phyloP scores from a whole-genome alignment of 345 rosid species.

The Lumnitzera littorea region DNA sequence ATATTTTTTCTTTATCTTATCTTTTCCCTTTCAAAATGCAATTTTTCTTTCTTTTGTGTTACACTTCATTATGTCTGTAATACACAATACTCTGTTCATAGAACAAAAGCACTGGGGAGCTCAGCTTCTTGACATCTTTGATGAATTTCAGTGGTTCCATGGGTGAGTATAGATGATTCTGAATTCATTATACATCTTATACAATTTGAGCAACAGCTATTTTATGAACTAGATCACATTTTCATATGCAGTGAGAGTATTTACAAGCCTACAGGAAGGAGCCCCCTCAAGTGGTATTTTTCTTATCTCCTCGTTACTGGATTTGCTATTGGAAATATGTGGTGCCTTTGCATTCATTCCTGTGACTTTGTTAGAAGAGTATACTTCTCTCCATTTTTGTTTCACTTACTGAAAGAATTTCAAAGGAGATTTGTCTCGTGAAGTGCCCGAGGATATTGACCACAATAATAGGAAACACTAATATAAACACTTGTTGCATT shows the following conservation, averaged over 20 bases:
- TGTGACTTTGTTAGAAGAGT: too few relatives aligned
- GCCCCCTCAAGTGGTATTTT: constrained; percentile 87
- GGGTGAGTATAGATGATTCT: constrained; percentile 33
- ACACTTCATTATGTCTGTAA: not conserved
- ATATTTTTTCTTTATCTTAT: too few relatives aligned
- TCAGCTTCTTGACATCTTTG: constrained; percentile 81
- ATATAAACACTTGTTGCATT: not conserved
- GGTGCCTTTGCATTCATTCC: too few relatives aligned
- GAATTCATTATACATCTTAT: too few relatives aligned
- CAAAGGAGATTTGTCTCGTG: not conserved
- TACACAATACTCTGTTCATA: constrained; percentile 12
- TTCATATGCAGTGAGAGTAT: constrained; percentile 65
- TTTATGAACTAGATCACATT: not conserved
- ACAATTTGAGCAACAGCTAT: too few relatives aligned
- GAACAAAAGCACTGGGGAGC: constrained; percentile 91
- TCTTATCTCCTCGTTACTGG: constrained; percentile 3
- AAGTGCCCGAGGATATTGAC: too few relatives aligned
- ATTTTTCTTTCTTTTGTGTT: not conserved
- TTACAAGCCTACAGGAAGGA: constrained; percentile 88
- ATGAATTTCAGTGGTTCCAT: constrained; percentile 73
- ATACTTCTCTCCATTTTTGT: not conserved
- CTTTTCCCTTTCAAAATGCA: not conserved
- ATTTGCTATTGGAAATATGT: not conserved
- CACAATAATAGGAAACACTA: not conserved
- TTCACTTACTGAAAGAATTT: not conserved